These are phyloP conservation scores for Verticillium albo-atrum DNA, from an alignment of 2,329 filamentous ascomycete genomes.

Conservation along the genomic window DNA sequence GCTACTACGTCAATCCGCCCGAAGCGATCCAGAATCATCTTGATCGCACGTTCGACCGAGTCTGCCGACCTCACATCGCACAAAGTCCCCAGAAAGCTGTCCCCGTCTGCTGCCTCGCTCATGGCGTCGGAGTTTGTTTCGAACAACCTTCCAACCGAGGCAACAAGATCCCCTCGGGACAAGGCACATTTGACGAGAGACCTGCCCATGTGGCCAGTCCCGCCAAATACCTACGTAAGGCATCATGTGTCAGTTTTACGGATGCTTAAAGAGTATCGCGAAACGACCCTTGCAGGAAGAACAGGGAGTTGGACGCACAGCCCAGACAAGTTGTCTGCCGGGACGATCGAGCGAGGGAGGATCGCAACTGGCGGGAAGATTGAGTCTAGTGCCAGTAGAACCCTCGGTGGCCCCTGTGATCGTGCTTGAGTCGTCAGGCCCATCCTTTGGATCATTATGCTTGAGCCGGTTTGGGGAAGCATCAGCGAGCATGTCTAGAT, in stretches of 20 bases:
- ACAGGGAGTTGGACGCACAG: conserved; percentile 37
- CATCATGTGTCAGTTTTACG: background rate
- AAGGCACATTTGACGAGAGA: conserved; percentile 82
- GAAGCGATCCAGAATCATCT: conserved; percentile 68
- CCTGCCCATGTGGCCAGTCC: conserved; percentile 94
- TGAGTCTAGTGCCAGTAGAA: conserved; percentile 31
- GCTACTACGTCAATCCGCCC: conserved; percentile 83
- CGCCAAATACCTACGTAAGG: conserved; percentile 71
- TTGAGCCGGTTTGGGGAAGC: background rate
- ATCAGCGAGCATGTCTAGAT: background rate
- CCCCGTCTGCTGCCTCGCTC: conserved; percentile 40
- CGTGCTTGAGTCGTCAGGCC: conserved; percentile 14
- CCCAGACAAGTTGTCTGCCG: conserved; percentile 77
- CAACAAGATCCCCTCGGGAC: conserved; percentile 75
- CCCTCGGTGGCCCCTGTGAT: background rate
- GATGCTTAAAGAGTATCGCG: background rate
- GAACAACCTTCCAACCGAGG: conserved; percentile 77
- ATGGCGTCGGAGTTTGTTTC: conserved; percentile 72
- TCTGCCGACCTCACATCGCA: conserved; percentile 85
- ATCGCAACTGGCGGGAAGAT: conserved; percentile 80
- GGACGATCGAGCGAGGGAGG: conserved; percentile 70
- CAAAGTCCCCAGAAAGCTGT: conserved; percentile 73
- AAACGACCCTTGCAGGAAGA: background rate
- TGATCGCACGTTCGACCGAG: conserved; percentile 69
- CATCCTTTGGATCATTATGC: conserved; percentile 19